Conservation (phyloP, 768 basidiomycete genomes). For the Lactarius vividus region DNA sequence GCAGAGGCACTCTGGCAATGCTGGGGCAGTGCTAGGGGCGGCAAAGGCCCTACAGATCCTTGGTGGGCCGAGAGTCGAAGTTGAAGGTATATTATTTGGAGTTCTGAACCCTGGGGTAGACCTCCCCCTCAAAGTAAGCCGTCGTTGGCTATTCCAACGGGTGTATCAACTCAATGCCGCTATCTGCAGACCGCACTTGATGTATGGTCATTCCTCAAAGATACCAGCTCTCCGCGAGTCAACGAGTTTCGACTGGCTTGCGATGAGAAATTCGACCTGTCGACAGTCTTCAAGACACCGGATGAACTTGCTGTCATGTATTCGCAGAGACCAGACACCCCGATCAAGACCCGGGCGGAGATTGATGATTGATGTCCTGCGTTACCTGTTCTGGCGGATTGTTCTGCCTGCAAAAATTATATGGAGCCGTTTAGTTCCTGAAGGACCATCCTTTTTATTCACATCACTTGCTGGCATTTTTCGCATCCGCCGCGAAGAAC, state of each 20-base stretch:
- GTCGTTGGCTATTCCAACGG: not conserved
- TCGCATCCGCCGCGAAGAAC: not conserved
- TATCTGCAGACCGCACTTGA: slow-evolving; percentile 49
- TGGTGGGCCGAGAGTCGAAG: slow-evolving; percentile 50
- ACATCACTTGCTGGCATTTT: slow-evolving; percentile 1
- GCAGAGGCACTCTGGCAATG: slow-evolving; percentile 53
- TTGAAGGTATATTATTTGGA: slow-evolving; percentile 57
- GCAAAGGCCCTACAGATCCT: slow-evolving; percentile 56
- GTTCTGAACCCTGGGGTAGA: slow-evolving; percentile 43
- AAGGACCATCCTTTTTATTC: slow-evolving; percentile 1
- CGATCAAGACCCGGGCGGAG: slow-evolving; percentile 13
- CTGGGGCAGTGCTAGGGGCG: slow-evolving; percentile 55
- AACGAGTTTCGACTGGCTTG: slow-evolving; percentile 63
- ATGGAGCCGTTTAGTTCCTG: not conserved
- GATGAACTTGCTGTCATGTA: slow-evolving; percentile 48
- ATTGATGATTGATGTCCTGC: slow-evolving; percentile 14
- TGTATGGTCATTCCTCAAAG: slow-evolving; percentile 47
- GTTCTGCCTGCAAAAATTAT: not conserved
- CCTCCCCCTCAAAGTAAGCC: slow-evolving; percentile 48
- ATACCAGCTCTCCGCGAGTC: slow-evolving; percentile 48
- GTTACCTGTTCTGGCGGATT: not conserved
- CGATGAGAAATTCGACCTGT: slow-evolving; percentile 51
- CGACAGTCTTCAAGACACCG: slow-evolving; percentile 62
- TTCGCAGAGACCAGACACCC: slow-evolving; percentile 27
- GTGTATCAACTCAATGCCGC: slow-evolving; percentile 1